Percentiles rank a stretch among this genome's conserved stretches.
These are phyloP conservation scores for Populus davidiana DNA, from an alignment of 345 rosid species.

Conservation along the genomic window DNA sequence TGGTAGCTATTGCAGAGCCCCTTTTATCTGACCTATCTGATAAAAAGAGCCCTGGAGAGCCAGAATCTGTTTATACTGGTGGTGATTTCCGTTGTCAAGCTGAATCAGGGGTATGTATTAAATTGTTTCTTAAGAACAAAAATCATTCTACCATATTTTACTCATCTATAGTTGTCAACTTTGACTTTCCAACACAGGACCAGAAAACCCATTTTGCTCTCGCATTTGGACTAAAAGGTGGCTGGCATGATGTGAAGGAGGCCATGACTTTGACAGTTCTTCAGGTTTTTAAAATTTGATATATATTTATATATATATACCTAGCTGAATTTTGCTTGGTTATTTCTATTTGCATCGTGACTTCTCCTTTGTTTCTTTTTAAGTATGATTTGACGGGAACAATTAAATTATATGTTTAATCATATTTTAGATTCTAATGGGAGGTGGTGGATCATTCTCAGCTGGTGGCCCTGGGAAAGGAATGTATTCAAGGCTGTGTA, in stretches of 20 bases:
- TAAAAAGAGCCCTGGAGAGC: conserved; percentile 44
- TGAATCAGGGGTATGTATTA: conserved; percentile 64
- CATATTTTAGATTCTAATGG: conserved; percentile 69
- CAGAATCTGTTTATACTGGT: conserved; percentile 75
- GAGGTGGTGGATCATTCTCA: conserved; percentile 98
- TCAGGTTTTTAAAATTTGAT: conserved; percentile 48
- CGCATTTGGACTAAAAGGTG: conserved; percentile 90
- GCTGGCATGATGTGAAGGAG: conserved; percentile 73
- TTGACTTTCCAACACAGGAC: background rate
- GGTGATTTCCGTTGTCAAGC: conserved; percentile 86
- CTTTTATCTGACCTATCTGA: conserved; percentile 75
- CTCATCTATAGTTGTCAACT: background rate
- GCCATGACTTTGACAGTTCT: conserved; percentile 77
- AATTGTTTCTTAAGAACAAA: background rate
- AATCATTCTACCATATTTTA: no score
- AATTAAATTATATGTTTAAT: background rate
- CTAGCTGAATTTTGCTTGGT: background rate
- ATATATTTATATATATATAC: no score
- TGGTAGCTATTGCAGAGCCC: conserved; percentile 75
- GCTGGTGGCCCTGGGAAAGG: conserved; percentile 99
- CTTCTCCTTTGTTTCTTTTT: background rate
- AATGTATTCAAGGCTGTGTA: conserved; percentile 93
- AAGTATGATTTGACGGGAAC: background rate
- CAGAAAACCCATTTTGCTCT: conserved; percentile 78
- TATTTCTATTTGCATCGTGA: background rate